Evolutionary conservation across 495 filamentous ascomycete species (phyloP), one percentile per base, ranked within the genome.

Genomic region (Margaritispora aquatica): DNA sequence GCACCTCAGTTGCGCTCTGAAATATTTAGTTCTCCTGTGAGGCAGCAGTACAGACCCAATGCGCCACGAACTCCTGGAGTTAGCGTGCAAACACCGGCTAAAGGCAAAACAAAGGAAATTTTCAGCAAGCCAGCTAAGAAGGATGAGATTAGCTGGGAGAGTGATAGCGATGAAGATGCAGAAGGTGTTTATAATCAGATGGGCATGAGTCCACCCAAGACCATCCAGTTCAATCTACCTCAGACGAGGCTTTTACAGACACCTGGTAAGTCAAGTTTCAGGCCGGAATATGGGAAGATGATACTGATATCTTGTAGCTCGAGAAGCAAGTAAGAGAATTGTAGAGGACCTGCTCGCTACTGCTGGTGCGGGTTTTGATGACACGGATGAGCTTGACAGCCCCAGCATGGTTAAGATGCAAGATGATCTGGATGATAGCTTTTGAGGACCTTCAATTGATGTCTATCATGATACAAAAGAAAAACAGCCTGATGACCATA

Each of bases 211-310:
- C 94, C 95, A 34, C 94, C 94, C 0, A 96, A 96, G 74, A 99
- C 94, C 24, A 96, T 99, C 70, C 92, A 96, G 68, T 99, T 99
- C 68, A 88, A 90, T 65, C 77, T 99, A 58, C 92, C 92, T 57
- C 88, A 90, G 66, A 88, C 85, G 51, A 84, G 88, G 61, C 71
- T 99, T 29, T 72, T 99, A 74, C 91, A 94, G 65, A 99, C 94
- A 23, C 94, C 94, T 58, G 91, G 91, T 90, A 77, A 66, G 82
- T 76, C 52, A 17, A 1, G n/a, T n/a, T n/a, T n/a, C n/a, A n/a
- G n/a, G n/a, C n/a, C n/a, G n/a, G n/a, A n/a, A n/a, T n/a, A n/a
- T n/a, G n/a, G n/a, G n/a, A n/a, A n/a, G n/a, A n/a, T n/a, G n/a
- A 38, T 49, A 27, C 38, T 64, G 46, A 64, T 44, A 36, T 7